Conservation (phyloP, 1,139 yeast genomes). For the Hemisphaericaspora xylofermentans region DNA sequence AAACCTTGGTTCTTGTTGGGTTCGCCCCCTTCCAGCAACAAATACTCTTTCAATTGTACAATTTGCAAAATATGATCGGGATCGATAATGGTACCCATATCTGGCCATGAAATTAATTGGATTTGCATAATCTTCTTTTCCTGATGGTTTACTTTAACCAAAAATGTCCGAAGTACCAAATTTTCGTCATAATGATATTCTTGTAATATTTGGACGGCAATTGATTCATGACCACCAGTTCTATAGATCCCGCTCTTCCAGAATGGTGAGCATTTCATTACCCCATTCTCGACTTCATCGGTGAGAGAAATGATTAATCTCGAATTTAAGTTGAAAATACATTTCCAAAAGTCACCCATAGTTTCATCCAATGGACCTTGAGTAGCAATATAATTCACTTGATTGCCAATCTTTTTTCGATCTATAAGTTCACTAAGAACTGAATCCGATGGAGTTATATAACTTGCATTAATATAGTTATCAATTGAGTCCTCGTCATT, state of each 20-base stretch:
- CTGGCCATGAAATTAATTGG: constrained; percentile 55
- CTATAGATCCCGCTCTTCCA: constrained; percentile 50
- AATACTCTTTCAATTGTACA: constrained; percentile 36
- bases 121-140: constrained; percentile 39
- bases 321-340: constrained; percentile 47
- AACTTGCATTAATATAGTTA: constrained; percentile 59
- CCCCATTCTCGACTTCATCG: constrained; percentile 52
- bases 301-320: constrained; percentile 50
- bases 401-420: background rate
- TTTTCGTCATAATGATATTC: constrained; percentile 17
- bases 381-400: constrained; percentile 65
- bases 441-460: constrained; percentile 30
- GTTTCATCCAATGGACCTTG: constrained; percentile 84
- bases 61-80: constrained; percentile 44
- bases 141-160: constrained; percentile 24
- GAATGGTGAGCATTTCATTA: constrained; percentile 54
- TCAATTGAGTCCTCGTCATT: constrained; percentile 21
- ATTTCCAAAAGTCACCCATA: constrained; percentile 79
- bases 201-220: constrained; percentile 30
- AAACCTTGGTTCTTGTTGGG: constrained; percentile 5
- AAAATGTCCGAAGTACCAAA: constrained; percentile 37
- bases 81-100: constrained; percentile 43
- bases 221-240: constrained; percentile 35
- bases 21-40: constrained; percentile 16
- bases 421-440: background rate